Base-by-base conservation (phyloP, 805 yeast species). In the Monosporozyma yasuniensis region DNA sequence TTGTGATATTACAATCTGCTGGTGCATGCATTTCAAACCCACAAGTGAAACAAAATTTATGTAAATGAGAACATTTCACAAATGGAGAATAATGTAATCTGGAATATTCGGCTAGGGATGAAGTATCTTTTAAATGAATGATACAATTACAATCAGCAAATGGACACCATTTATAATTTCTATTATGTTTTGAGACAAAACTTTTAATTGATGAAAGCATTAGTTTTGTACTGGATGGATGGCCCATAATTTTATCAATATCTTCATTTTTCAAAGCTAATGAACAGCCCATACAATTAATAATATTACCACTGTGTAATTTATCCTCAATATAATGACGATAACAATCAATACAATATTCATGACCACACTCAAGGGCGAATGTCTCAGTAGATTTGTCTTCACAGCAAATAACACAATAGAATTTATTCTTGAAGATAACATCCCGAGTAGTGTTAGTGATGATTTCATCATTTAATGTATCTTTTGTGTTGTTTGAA, bases 1-100 rank as follows among this genome's bases (percentile, higher is more conserved):
- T 72, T 0, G 83, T 83, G 3, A 85, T 63, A 55, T 66, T 67
- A 62, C 99, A 93, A 2, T 93, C 85, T n/a, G 84, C 76, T 0
- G 98, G 98, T 9, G 79, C 66, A 66, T 93, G 99, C 56, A 83
- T 81, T 56, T 84, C 91, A 50, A 72, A 72, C 21, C 77, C 76
- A 61, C 99, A 93, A 23, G 73, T 70, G 56, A 82, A 83, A 61
- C 99, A 93, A 61, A 90, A 91, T 51, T 75, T 75, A 58, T 89
- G 90, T 3, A 75, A 75, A 45, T 76, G 71, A 1, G 68, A 60
- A 64, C 99, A 93, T 25, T 71, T 66, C 2, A 87, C 96, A 7
- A 81, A 73, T 3, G 95, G 91, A 1, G 86, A 60, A 38, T 54
- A 54, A 53, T 59, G 65, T 30, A 57, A 46, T 37, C 59, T 54